phyloP scores from a whole-genome alignment of 164 flowering plant genomes.

The Chloranthus sessilifolius region DNA sequence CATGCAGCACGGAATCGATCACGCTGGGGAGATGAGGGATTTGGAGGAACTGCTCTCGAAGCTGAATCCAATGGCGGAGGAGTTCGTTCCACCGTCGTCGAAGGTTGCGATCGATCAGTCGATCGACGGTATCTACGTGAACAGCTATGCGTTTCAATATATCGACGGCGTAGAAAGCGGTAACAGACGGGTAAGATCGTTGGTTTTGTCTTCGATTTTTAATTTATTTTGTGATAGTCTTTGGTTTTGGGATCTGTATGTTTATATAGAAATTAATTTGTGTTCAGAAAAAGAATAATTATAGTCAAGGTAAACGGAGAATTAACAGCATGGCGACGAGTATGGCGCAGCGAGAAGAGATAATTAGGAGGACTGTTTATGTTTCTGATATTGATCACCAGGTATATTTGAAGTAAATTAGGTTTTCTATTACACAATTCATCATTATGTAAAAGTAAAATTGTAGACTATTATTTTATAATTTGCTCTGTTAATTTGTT shows the following conservation, averaged over 20 bases:
- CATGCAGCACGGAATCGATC: slow-evolving; percentile 21
- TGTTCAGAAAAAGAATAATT: slow-evolving; percentile 52
- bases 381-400: slow-evolving; percentile 96
- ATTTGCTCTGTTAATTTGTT: no score
- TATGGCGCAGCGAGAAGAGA: slow-evolving; percentile 82
- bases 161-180: slow-evolving; percentile 23
- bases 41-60: slow-evolving; percentile 80
- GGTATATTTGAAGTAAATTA: no score
- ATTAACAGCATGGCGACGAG: slow-evolving; percentile 69
- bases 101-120: slow-evolving; percentile 16
- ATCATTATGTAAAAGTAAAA: no score
- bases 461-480: no score
- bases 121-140: slow-evolving; percentile 22
- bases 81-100: slow-evolving; percentile 82
- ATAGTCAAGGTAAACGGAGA: slow-evolving; percentile 54
- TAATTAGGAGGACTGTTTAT: slow-evolving; percentile 81
- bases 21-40: slow-evolving; percentile 54
- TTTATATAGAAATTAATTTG: no score
- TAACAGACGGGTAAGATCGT: slow-evolving; percentile 44
- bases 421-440: no score
- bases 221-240: neutral
- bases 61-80: slow-evolving; percentile 87
- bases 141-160: slow-evolving; percentile 20
- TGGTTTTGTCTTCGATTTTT: neutral
- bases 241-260: neutral